Evolutionary conservation across 2,329 filamentous ascomycete species (phyloP).

Genomic region (Xylariaceae sp.): DNA sequence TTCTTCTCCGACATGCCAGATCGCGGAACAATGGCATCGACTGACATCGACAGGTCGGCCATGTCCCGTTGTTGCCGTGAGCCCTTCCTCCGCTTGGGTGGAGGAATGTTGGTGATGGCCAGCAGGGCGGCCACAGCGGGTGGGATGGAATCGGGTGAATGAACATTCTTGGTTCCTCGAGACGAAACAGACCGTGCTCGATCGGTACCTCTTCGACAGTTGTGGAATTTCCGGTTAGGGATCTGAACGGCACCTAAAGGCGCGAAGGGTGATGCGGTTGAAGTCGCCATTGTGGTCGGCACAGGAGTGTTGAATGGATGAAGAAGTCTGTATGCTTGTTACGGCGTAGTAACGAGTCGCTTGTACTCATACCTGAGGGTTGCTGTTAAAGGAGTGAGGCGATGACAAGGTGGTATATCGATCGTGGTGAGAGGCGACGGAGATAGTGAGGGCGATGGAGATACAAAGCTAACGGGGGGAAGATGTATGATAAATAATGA

Average conservation of each 20-base stretch:
- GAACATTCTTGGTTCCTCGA: conserved; percentile 38
- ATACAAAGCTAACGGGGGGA: conserved; percentile 7
- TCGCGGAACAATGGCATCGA: conserved; percentile 51
- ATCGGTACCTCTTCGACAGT: conserved; percentile 36
- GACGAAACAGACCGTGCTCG: conserved; percentile 32
- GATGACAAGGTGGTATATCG: conserved; percentile 25
- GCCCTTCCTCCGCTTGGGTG: conserved; percentile 38
- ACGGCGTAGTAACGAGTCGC: conserved; percentile 25
- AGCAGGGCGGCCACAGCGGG: conserved; percentile 57
- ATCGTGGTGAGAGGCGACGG: conserved; percentile 29
- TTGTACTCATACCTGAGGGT: conserved; percentile 20
- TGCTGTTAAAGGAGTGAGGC: conserved; percentile 14
- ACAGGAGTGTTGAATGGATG: conserved; percentile 22
- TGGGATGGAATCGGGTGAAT: conserved; percentile 51
- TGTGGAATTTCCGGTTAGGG: conserved; percentile 38
- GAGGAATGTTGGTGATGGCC: conserved; percentile 57
- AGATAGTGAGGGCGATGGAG: conserved; percentile 17
- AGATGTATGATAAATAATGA: conserved; percentile 13
- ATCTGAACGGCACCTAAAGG: conserved; percentile 53
- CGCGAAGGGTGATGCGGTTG: conserved; percentile 33
- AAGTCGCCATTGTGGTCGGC: conserved; percentile 30
- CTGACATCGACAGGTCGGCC: conserved; percentile 40
- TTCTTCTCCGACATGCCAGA: conserved; percentile 55
- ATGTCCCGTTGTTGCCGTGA: conserved; percentile 29
- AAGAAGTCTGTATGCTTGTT: conserved; percentile 19